Percentiles rank a stretch among this genome's conserved stretches.
Evolutionary conservation across 2,329 filamentous ascomycete species (phyloP).

Genomic region (Apiospora phragmitis): DNA sequence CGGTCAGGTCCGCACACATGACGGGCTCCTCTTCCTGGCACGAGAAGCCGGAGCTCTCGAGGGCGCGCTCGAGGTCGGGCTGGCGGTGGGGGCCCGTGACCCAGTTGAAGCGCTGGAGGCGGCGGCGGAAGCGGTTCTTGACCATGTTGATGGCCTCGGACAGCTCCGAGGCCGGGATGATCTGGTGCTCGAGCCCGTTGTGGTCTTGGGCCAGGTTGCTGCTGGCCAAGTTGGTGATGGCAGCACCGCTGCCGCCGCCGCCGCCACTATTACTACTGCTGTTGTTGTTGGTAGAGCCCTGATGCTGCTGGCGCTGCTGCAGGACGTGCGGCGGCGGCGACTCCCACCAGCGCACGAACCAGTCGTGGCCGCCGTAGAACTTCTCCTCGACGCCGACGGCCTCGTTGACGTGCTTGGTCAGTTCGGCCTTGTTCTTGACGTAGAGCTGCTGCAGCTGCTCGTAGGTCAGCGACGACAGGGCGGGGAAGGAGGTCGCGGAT

Average conservation of each 20-base stretch:
- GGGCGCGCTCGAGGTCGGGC: conserved; percentile 17
- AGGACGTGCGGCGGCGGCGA: background rate
- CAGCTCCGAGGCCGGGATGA: conserved; percentile 13
- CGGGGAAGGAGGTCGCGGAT: background rate
- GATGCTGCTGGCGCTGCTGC: background rate
- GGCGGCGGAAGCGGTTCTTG: conserved; percentile 13
- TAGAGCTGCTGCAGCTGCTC: conserved; percentile 18
- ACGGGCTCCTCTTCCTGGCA: conserved; percentile 17
- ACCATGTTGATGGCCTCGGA: conserved; percentile 15
- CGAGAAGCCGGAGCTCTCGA: conserved; percentile 14
- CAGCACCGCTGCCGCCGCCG: too few relatives aligned
- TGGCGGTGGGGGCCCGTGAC: conserved; percentile 21
- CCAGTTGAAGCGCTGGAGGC: conserved; percentile 18
- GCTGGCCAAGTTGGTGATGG: background rate
- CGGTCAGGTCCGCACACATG: conserved; percentile 17
- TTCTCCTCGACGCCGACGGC: conserved; percentile 16
- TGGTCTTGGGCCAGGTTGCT: conserved; percentile 13
- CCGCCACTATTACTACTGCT: too few relatives aligned
- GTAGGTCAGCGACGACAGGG: background rate
- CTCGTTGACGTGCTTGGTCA: conserved; percentile 21
- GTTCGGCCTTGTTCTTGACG: conserved; percentile 20
- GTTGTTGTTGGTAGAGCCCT: background rate
- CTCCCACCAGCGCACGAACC: conserved; percentile 20
- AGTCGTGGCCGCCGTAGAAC: conserved; percentile 19
- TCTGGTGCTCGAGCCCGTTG: conserved; percentile 19